Conservation (phyloP, 2,329 filamentous ascomycete genomes). For the Paecilomyces variotii region DNA sequence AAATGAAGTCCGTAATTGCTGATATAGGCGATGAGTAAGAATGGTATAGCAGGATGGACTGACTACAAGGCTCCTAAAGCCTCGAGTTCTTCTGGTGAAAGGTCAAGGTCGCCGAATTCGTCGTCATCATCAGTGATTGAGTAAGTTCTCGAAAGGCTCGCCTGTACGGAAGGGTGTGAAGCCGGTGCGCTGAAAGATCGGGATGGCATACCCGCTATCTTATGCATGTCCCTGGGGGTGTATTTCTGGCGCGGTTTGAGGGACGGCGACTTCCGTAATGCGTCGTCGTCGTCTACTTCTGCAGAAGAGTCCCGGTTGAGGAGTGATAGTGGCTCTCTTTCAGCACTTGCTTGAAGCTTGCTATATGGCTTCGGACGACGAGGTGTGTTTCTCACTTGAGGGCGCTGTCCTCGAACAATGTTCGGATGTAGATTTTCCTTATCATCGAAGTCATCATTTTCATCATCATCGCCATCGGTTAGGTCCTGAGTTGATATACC, state of each 20-base stretch:
- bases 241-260: neutral
- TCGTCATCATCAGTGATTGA: constrained; percentile 5
- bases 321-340: neutral
- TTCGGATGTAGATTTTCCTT: constrained; percentile 5
- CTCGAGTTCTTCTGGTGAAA: constrained; percentile 5
- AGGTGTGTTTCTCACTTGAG: neutral
- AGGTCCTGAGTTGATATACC: constrained; percentile 1
- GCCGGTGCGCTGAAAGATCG: neutral
- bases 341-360: neutral
- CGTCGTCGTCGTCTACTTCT: neutral
- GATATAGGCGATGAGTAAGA: neutral
- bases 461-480: neutral
- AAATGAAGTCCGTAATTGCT: neutral
- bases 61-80: neutral
- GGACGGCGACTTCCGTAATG: neutral
- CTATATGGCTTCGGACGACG: neutral
- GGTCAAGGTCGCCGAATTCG: constrained; percentile 5
- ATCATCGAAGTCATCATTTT: neutral
- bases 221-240: neutral
- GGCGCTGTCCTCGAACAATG: neutral
- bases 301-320: neutral
- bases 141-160: neutral
- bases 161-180: neutral
- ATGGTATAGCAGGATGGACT: neutral
- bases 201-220: neutral